These are phyloP conservation scores for Lentinus tigrinus DNA, from an alignment of 768 basidiomycete genomes.

Conservation along the genomic window DNA sequence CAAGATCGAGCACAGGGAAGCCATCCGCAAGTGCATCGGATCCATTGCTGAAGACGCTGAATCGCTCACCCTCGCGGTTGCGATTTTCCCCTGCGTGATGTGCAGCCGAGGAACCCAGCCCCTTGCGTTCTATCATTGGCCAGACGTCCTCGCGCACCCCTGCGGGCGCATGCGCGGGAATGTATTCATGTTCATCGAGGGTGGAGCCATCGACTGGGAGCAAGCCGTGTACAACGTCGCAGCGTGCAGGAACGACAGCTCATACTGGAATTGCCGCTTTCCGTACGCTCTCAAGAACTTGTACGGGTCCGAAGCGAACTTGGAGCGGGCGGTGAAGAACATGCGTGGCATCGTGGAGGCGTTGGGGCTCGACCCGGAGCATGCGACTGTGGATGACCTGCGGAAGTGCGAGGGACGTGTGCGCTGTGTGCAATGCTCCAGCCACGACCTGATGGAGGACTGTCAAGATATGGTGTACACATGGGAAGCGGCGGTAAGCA, in stretches of 20 bases:
- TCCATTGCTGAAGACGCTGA: conserved; percentile 80
- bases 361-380: background rate
- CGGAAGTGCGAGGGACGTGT: background rate
- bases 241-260: too few species aligned
- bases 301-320: background rate
- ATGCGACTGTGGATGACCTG: background rate
- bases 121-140: background rate
- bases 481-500: background rate
- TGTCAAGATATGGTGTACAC: background rate
- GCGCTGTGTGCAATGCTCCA: background rate
- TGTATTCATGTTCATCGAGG: background rate
- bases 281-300: background rate
- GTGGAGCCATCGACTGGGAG: background rate
- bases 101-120: background rate
- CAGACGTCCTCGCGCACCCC: background rate
- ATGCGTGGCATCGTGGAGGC: background rate
- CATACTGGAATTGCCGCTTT: too few species aligned
- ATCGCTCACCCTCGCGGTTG: conserved; percentile 71
- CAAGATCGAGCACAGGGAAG: background rate
- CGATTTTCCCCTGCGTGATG: background rate
- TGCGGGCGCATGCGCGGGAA: background rate
- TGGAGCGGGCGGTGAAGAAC: background rate
- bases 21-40: background rate
- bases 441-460: background rate
- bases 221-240: background rate